Base-by-base conservation (phyloP, 2,329 filamentous ascomycete species). In the Bipolaris zeicola region DNA sequence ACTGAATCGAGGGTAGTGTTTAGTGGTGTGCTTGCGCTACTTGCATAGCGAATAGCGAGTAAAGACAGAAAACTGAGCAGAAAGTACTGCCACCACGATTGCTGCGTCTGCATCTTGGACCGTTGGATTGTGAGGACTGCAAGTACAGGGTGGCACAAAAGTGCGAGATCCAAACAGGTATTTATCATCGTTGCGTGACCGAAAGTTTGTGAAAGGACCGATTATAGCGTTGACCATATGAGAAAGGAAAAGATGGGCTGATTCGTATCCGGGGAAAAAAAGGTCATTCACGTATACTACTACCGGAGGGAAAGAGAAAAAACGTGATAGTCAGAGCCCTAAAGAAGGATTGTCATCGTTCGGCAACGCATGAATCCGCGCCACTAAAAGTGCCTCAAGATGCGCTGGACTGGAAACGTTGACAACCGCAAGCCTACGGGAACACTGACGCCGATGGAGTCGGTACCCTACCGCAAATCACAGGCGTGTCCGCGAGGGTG, bases 121-220 rank as follows among this genome's bases (percentile, higher is more conserved):
- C 69, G 52, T 64, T 67, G 63, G 31, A 67, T 60, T 3, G 66
- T 64, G 28, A 74, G 53, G 52, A 73, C 57, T 39, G 71, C 72
- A 11, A 75, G 47, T 3, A 74, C 55, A 0, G 72, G 69, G 50
- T 71, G 69, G 60, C 66, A 73, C 51, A 73, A 45, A 8, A 74
- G 68, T 39, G 66, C 72, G 52, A 72, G 51, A 55, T 73, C 70
- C 36, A 72, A 55, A 61, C 64, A 71, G 2, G 66, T 65, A 41
- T 43, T 65, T 53, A 69, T 66, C 70, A 72, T 64, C 14, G 13
- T 50, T 51, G 43, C 39, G 58, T 43, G 28, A 31, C 28, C 28
- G 28, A 54, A n/a, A 42, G 24, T 47, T 48, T 22, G 34, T 2
- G 26, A 14, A 43, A 36, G 44, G 54, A 33, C 50, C 54, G 44